These are phyloP conservation scores for Geotrichum carabidarum DNA, from an alignment of 1,139 yeast species.

Conservation along the genomic window DNA sequence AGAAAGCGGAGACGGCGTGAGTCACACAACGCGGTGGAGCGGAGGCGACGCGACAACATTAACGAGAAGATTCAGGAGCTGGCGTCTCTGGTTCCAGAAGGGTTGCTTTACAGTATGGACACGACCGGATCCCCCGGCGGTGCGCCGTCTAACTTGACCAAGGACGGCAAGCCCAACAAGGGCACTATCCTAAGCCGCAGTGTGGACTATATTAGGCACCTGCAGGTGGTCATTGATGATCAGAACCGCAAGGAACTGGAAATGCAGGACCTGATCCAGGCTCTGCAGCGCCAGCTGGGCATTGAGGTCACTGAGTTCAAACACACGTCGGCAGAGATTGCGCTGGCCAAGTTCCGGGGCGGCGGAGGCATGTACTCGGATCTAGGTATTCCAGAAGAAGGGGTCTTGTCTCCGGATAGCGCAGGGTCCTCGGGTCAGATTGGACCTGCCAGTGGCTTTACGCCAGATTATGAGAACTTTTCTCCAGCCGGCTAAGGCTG, in stretches of 20 bases:
- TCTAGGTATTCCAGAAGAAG: slow-evolving; percentile 29
- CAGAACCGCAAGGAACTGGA: slow-evolving; percentile 72
- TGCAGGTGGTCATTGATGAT: slow-evolving; percentile 58
- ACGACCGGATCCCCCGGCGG: slow-evolving; percentile 1
- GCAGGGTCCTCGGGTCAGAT: slow-evolving; percentile 13
- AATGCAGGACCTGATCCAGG: slow-evolving; percentile 55
- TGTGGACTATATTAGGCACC: slow-evolving; percentile 71
- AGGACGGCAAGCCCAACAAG: slow-evolving; percentile 88
- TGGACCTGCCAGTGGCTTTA: slow-evolving; percentile 9
- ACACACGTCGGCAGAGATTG: slow-evolving; percentile 75
- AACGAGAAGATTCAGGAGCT: slow-evolving; percentile 85
- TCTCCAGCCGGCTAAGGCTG: neutral
- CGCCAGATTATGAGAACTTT: slow-evolving; percentile 16
- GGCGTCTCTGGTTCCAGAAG: slow-evolving; percentile 62
- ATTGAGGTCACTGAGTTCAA: slow-evolving; percentile 47
- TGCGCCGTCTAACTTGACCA: slow-evolving; percentile 45
- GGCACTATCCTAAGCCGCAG: slow-evolving; percentile 83
- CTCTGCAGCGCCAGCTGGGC: slow-evolving; percentile 45
- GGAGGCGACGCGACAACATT: slow-evolving; percentile 80
- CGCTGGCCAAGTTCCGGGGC: slow-evolving; percentile 54
- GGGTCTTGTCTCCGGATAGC: slow-evolving; percentile 13
- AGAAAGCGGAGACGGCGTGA: slow-evolving; percentile 44
- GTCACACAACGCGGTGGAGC: slow-evolving; percentile 46
- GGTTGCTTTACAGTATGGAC: slow-evolving; percentile 42
- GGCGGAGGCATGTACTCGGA: slow-evolving; percentile 3